Base-by-base conservation (phyloP, 345 rosid genomes). In the Brassica rapa region DNA sequence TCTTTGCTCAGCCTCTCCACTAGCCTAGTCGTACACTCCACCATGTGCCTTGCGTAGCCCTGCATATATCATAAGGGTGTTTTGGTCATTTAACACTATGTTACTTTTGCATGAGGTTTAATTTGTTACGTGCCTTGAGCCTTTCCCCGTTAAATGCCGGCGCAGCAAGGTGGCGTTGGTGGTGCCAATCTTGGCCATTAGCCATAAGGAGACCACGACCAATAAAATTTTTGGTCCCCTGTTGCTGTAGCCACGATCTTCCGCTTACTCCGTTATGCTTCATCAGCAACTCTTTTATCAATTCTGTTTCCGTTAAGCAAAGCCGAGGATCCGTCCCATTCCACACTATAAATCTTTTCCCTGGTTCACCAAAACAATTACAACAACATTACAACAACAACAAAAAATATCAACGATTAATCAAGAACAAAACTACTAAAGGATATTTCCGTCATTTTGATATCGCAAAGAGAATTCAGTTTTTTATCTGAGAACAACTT, bases 201-300 rank as follows among this genome's bases (percentile, higher is more conserved):
- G 94, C 94, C 94, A 90, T 90, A 66, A 96, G 79, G 72, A 96
- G 77, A 15, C 98, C 99, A 1, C 83, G 79, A 0, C 99, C 99
- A 0, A 91, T 88, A 62, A 96, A 96, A 70, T 90, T 90, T 68
- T 93, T 91, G 0, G 94, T 72, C 1, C 99, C 99, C 75, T 96
- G 90, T 71, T 88, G 97, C 23, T 96, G 99, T 1, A 89, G 86
- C 99, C 99, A 96, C 16, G 98, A 93, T 80, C 90, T 88, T 0
- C 99, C 99, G 7, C 96, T 86, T 30, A 83, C 85, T 0, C 88
- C 86, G 68, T 91, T 90, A 66, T 91, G 86, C 79, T 91, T 96
- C 8, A 87, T 79, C 8, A 96, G 55, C 7, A 93, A 84, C 70
- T 91, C 98, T 64, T 87, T 93, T 75, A 93, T 96, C 86, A 93